phyloP scores from a whole-genome alignment of 306 rosid species.

The Medicago truncatula region DNA sequence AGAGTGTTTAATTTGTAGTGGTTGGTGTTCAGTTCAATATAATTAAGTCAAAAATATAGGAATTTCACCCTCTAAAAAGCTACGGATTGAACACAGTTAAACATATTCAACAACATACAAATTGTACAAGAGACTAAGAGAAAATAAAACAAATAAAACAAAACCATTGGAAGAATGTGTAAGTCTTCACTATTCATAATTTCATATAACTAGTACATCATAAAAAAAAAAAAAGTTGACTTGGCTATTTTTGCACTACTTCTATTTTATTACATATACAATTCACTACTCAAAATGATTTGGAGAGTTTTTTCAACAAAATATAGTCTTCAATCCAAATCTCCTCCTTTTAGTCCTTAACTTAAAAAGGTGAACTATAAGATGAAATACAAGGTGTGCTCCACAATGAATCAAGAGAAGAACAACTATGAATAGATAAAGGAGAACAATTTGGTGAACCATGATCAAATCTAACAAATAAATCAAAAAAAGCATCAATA shows the following conservation, averaged over 20 bases:
- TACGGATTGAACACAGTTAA: too few relatives aligned
- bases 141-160: too few relatives aligned
- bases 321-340: slow-evolving; percentile 10
- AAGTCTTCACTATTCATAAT: background rate
- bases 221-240: background rate
- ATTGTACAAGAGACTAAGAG: too few relatives aligned
- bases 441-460: slow-evolving; percentile 40
- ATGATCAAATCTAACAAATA: slow-evolving; percentile 49
- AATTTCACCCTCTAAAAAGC: too few relatives aligned
- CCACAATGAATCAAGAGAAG: slow-evolving; percentile 46
- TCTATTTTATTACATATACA: background rate
- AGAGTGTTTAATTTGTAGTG: too few relatives aligned
- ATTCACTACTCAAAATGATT: background rate
- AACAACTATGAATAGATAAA: slow-evolving; percentile 47
- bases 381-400: slow-evolving; percentile 48
- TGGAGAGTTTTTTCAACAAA: background rate
- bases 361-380: slow-evolving; percentile 20
- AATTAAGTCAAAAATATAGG: too few relatives aligned
- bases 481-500: slow-evolving; percentile 75
- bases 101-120: too few relatives aligned
- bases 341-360: slow-evolving; percentile 9
- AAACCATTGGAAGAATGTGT: background rate
- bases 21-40: too few relatives aligned
- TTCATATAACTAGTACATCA: background rate
- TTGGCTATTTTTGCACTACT: background rate